Base-by-base conservation (phyloP, 352 stramenopile species). In the Pythium oligandrum region DNA sequence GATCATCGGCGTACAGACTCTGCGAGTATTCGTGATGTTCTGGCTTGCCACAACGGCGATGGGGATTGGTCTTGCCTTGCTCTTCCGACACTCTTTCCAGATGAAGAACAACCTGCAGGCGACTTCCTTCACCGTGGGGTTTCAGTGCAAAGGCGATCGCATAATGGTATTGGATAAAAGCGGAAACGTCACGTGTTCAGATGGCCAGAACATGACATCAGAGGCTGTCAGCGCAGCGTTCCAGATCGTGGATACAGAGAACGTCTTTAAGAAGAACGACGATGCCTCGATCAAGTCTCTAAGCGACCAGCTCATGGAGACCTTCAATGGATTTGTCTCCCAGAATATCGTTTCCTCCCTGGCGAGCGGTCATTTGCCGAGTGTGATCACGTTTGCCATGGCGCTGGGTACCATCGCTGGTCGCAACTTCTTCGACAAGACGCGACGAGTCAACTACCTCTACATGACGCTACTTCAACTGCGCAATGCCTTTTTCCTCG, bases 311-410 rank as follows among this genome's bases (percentile, higher is more conserved):
- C 60, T 90, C 34, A 68, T 85, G 5, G 51, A 55, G 12, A 88
- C 84, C 2, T 64, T 90, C 34, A 46, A 79, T 42, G 60, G 73
- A 2, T 53, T 91, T 6, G 73, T 91, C 36, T 73, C 78, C 3
- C 57, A 71, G 38, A 93, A 91, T 69, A 81, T 93, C 38, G 73
- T 83, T 35, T 30, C 39, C 0, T 69, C 76, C 3, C 51, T 93
- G 31, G 51, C 65, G 30, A 71, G 79, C 9, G 64, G 66, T 12
- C 65, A 87, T 42, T 32, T 89, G 40, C 54, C 89, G 6, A 72
- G 73, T 2, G 75, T 84, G 37, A 87, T 91, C 55, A 75, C 72
- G 6, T 90, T 90, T 43, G 73, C 80, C 33, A 86, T 87, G 65
- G 62, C 84, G 4, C 55, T 93, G 6, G 79, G 79, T 4, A 71